Conservation (phyloP, 371 early-diverging fungal species). For the Mortierella sp. region DNA sequence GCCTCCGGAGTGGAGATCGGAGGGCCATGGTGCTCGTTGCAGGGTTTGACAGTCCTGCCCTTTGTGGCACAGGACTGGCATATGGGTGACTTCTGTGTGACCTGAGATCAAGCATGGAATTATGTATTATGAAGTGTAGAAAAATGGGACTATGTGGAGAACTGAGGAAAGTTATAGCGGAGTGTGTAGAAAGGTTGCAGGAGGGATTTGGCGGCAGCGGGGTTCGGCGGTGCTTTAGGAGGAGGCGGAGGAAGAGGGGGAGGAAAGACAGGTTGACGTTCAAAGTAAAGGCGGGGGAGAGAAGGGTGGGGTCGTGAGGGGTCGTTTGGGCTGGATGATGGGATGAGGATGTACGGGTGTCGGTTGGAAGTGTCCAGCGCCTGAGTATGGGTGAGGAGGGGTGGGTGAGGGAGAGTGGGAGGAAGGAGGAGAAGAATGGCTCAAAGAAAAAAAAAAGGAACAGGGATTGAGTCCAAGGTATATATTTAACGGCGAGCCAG, state of each 20-base stretch:
- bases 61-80: conserved; percentile 41
- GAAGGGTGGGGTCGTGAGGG: background rate
- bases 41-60: conserved; percentile 10
- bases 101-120: conserved; percentile 37
- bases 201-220: background rate
- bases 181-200: background rate
- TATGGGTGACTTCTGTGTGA: conserved; percentile 48
- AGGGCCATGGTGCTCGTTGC: background rate
- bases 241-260: conserved; percentile 1
- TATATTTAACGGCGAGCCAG: no score
- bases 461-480: background rate
- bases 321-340: no score
- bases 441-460: background rate
- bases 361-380: no score
- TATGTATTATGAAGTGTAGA: conserved; percentile 7
- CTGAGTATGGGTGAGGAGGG: no score
- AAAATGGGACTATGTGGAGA: background rate
- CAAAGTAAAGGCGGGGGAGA: background rate
- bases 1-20: conserved; percentile 10
- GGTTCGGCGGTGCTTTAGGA: background rate
- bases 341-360: no score
- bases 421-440: no score
- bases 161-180: background rate
- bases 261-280: background rate
- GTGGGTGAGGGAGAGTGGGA: no score